Evolutionary conservation across 768 basidiomycete species (phyloP), one percentile per base, ranked within the genome.

Genomic region (Suillus subaureus): DNA sequence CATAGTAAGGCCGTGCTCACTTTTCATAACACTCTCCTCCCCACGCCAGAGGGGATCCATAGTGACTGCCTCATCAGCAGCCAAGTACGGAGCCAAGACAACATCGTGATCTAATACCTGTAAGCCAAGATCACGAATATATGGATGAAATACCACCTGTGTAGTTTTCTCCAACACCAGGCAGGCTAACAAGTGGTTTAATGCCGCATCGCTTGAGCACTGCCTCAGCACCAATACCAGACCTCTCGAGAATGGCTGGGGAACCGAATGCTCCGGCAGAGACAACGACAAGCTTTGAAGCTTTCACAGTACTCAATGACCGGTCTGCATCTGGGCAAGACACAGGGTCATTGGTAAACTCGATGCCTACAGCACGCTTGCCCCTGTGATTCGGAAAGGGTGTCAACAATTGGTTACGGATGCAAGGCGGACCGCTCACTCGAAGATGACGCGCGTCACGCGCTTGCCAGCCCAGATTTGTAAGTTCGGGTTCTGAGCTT

Each of bases 141-240:
- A 47, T 12, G 5, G 21, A 12, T 6, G 45, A 31, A n/a, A 4
- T 62, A 71, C 49, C 61, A 84, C 86, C 86, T 74, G 82, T 80
- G 64, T 84, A 86, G 68, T 91, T 85, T 70, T 90, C 88, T 23
- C 92, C 92, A 1, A 94, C 91, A 21, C 89, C 89, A 1, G 91
- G 90, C 16, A 93, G 83, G 62, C 91, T 86, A 16, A 90, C 81
- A 33, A 86, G 60, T 65, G 81, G 78, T 8, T 76, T 69, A 39
- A 94, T 83, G 13, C 79, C 80, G 61, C 84, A 76, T 40, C 75
- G 77, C 47, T 82, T 70, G 47, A 93, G 77, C 47, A 89, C 68
- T 1, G 75, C 71, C 23, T 74, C 70, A 3, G 83, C 82, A 9
- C 92, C 92, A 49, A 94, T 89, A 13, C 93, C 90, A 3, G 88